Base-by-base conservation (phyloP, 1,284 basidiomycete genomes). In the Puccinia triticina region DNA sequence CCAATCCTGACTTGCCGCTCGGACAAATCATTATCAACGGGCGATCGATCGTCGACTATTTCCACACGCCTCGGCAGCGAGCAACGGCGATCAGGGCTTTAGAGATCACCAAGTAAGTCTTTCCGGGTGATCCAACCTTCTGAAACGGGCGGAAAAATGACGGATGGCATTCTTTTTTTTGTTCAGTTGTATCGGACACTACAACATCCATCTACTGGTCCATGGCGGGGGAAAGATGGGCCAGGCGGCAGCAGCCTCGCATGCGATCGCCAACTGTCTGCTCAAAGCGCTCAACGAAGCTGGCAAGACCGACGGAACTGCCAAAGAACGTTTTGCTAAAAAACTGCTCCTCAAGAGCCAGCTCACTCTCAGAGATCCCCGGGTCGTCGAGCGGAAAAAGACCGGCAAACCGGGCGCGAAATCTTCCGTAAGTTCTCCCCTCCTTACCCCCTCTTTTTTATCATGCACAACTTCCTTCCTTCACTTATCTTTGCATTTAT, bases 181-280 rank as follows among this genome's bases (percentile, higher is more conserved):
- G 18, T 10, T 3, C 29, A 78, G 77, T 32, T 50, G 37, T 34
- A 66, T 78, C 18, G 77, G 77, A 11, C 77, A 78, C 53, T 78
- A 78, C 29, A 78, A 78, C 29, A 55, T 78, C 48, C 77, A 78
- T 55, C 5, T 78, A 18, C 43, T 78, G 16, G 48, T 66, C 2
- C 77, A 78, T 55, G 77, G 77, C 2, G 77, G 77, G 23, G 77
- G 77, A 21, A 78, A 78, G 48, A 78, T 78, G 77, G 77, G 77
- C 26, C 77, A 78, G 26, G 77, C 77, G 34, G 77, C 77, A 1
- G 77, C 77, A 10, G 37, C 50, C 32, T 66, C 77, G 1, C 77
- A 78, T 55, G 77, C 61, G 11, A 40, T 78, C 14, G 37, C 77
- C 2, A 66, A 67, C 11, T 61, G 61, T 34, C 64, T 78, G 21